A percentile compares a stretch with the other conserved stretches of the same genome.
Conservation (phyloP, 495 filamentous ascomycete species). For the Penicillium waksmanii region DNA sequence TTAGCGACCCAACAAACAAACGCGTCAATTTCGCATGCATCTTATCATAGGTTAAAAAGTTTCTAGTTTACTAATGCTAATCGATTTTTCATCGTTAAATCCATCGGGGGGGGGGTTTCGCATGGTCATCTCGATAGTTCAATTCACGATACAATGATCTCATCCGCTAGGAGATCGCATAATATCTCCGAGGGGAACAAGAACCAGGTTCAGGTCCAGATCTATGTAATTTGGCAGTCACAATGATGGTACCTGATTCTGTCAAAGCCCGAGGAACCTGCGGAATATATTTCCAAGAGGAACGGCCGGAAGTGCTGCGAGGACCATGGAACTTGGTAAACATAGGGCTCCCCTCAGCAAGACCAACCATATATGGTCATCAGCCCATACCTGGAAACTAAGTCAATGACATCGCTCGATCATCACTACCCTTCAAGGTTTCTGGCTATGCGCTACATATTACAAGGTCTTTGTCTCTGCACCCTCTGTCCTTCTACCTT, state of each 20-base stretch:
- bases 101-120: not conserved
- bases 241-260: slow-evolving; percentile 22
- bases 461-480: slow-evolving; percentile 12
- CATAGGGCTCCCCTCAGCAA: slow-evolving; percentile 3
- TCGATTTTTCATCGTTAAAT: not conserved
- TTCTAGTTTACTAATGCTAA: slow-evolving; percentile 10
- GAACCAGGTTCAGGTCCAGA: not conserved
- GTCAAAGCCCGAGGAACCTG: slow-evolving; percentile 10
- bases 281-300: slow-evolving; percentile 29
- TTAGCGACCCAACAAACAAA: not conserved
- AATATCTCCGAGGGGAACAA: slow-evolving; percentile 22
- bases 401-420: slow-evolving; percentile 30
- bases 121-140: not conserved
- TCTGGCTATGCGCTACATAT: slow-evolving; percentile 26
- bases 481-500: slow-evolving; percentile 3
- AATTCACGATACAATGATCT: slow-evolving; percentile 2
- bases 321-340: slow-evolving; percentile 15
- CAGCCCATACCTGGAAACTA: slow-evolving; percentile 6
- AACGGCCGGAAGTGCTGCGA: not conserved
- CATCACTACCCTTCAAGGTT: slow-evolving; percentile 21
- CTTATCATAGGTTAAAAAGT: slow-evolving; percentile 7
- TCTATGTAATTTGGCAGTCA: slow-evolving; percentile 27
- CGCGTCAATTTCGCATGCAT: not conserved
- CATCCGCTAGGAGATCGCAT: slow-evolving; percentile 18
- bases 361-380: slow-evolving; percentile 1